Evolutionary conservation across 352 stramenopile species (phyloP), one percentile per base, ranked within the genome.

Genomic region (Phytophthora meadii): DNA sequence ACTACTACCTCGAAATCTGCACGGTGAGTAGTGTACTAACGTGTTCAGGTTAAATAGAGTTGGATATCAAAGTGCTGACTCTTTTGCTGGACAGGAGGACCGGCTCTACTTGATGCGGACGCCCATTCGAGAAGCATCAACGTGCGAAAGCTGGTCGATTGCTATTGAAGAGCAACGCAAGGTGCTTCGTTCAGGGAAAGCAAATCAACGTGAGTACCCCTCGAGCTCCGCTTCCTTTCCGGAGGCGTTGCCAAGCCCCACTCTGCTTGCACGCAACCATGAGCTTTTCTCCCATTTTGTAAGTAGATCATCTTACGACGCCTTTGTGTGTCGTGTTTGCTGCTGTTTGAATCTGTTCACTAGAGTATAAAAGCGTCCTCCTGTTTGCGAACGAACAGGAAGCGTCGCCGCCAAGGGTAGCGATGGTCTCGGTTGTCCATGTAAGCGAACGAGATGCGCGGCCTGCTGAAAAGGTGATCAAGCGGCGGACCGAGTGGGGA

Each of bases 121-220:
- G 32, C 62, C 79, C 0, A 71, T 90, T 58, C 73, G 67, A 7
- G 81, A 92, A 60, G 81, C 82, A n/a, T 91, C 83, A 49, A 91
- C 87, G 49, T 92, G 84, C 48, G 84, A 93, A 63, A 92, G 82
- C 74, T 94, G 87, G 87, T 92, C 85, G 8, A 91, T 92, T 49
- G 82, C 82, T 28, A 90, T 94, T 57, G 84, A 93, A 54, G 81
- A 93, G 64, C 87, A 94, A 68, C 84, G 87, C 68, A 92, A 94
- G 56, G 79, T 84, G 28, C 49, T 91, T 28, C 74, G 72, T 7
- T 76, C 72, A 9, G 77, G 88, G 54, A 76, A 79, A 45, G 58
- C 58, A 9, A 76, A 84, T 51, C 78, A 88, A 76, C 76, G 70
- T 83, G 80, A 87, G 76, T 84, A 54, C 30, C 32, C 41, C 24